Conservation (phyloP, 805 yeast genomes). For the Millerago galiae region DNA sequence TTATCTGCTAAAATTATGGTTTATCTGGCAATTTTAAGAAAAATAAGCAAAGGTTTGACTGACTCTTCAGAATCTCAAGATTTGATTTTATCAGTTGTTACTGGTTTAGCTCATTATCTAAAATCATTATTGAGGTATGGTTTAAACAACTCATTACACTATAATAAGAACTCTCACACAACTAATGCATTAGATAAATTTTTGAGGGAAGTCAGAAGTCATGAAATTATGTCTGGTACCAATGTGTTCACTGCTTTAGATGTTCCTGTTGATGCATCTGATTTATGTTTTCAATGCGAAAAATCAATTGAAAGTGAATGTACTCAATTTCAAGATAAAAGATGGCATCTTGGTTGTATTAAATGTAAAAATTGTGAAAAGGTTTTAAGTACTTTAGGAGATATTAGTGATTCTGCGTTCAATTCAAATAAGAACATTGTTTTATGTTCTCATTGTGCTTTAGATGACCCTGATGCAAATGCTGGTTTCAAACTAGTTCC, state of each 20-base stretch:
- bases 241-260: constrained; percentile 32
- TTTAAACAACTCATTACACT: constrained; percentile 65
- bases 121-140: constrained; percentile 81
- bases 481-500: constrained; percentile 58
- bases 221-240: constrained; percentile 31
- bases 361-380: constrained; percentile 55
- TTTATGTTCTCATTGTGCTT: constrained; percentile 59
- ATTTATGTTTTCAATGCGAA: constrained; percentile 64
- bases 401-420: constrained; percentile 41
- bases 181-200: constrained; percentile 59
- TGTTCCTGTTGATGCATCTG: constrained; percentile 59
- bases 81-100: constrained; percentile 65
- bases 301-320: constrained; percentile 85
- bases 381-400: constrained; percentile 30
- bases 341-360: constrained; percentile 85
- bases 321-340: constrained; percentile 45
- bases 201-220: constrained; percentile 45
- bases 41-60: constrained; percentile 34
- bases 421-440: constrained; percentile 28
- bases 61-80: constrained; percentile 47
- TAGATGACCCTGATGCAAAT: constrained; percentile 40
- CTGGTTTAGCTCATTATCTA: constrained; percentile 88
- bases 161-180: constrained; percentile 51
- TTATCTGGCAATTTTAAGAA: constrained; percentile 76
- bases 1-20: constrained; percentile 87